Percentiles rank a stretch among this genome's conserved stretches.
Evolutionary conservation across 129 eudicot species (phyloP).

Genomic region (Flaveria ramosissima): DNA sequence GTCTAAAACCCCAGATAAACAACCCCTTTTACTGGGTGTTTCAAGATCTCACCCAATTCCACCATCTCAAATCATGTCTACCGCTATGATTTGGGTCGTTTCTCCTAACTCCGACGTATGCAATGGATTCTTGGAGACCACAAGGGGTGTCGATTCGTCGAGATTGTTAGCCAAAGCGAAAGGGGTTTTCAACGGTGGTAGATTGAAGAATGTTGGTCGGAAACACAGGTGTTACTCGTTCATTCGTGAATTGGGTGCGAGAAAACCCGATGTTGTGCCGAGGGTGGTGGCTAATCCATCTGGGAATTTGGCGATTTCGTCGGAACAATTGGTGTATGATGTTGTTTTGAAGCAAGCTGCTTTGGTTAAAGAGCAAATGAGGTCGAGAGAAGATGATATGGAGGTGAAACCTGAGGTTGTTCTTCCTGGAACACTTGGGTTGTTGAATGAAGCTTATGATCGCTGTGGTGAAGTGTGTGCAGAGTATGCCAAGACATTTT

Average conservation of each 20-base stretch:
- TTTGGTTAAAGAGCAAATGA: conserved; percentile 62
- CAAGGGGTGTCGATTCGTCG: too few species aligned
- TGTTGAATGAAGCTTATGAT: conserved; percentile 91
- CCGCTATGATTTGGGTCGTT: conserved; percentile 68
- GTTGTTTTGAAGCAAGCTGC: conserved; percentile 97
- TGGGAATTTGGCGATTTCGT: conserved; percentile 65
- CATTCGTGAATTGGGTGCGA: too few species aligned
- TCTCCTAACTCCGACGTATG: conserved; percentile 67
- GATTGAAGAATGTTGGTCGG: conserved; percentile 42
- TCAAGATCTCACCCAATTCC: neutral
- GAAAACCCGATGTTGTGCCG: too few species aligned
- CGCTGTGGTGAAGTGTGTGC: conserved; percentile 99
- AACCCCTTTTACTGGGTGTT: conserved; percentile 20
- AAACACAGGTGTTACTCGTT: conserved; percentile 31
- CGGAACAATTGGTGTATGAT: conserved; percentile 69
- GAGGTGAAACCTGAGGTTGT: conserved; percentile 85
- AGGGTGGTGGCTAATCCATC: conserved; percentile 74
- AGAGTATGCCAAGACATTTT: conserved; percentile 97
- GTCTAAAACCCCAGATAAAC: conserved; percentile 10
- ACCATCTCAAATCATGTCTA: conserved; percentile 52
- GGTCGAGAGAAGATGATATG: conserved; percentile 39
- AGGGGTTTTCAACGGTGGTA: conserved; percentile 31
- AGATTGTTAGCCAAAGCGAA: conserved; percentile 24
- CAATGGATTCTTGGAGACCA: conserved; percentile 44
- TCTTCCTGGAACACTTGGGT: conserved; percentile 69